phyloP scores from a whole-genome alignment of 768 basidiomycete species.

The Boletus vermiculosoides region DNA sequence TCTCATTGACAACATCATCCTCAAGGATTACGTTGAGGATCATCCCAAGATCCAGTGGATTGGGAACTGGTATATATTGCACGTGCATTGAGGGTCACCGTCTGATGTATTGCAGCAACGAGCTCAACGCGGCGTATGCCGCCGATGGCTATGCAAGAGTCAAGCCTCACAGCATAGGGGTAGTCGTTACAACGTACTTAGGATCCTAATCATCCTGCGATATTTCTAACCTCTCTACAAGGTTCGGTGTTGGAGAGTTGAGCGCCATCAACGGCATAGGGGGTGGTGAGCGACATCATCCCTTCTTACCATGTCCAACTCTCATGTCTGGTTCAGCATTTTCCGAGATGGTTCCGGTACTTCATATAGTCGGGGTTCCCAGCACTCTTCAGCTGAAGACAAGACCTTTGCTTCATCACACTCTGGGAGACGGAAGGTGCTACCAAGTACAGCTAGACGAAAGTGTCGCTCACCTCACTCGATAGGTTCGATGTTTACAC shows the following conservation, averaged over 20 bases:
- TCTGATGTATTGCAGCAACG: constrained; percentile 52
- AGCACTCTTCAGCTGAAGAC: constrained; percentile 69
- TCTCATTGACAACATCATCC: background rate
- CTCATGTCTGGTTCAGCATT: constrained; percentile 45
- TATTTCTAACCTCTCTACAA: constrained; percentile 23
- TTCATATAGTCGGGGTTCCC: constrained; percentile 86
- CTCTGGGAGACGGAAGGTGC: constrained; percentile 79
- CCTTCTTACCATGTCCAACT: background rate
- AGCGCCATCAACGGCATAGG: constrained; percentile 85
- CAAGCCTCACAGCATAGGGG: constrained; percentile 70
- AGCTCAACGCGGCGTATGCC: constrained; percentile 86
- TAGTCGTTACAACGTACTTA: constrained; percentile 72
- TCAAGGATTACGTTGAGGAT: constrained; percentile 79
- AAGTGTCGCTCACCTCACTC: background rate
- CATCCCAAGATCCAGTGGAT: constrained; percentile 79
- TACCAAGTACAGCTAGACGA: background rate
- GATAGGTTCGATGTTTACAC: constrained; percentile 75
- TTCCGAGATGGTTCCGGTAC: constrained; percentile 86
- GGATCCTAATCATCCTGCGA: no score
- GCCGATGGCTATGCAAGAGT: constrained; percentile 92
- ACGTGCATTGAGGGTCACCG: background rate
- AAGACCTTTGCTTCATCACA: constrained; percentile 82
- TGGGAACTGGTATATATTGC: constrained; percentile 65
- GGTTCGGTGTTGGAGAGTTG: constrained; percentile 93
- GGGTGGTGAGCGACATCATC: constrained; percentile 46